Conservation (phyloP, 805 yeast species). For the Sugiyamaella americana region DNA sequence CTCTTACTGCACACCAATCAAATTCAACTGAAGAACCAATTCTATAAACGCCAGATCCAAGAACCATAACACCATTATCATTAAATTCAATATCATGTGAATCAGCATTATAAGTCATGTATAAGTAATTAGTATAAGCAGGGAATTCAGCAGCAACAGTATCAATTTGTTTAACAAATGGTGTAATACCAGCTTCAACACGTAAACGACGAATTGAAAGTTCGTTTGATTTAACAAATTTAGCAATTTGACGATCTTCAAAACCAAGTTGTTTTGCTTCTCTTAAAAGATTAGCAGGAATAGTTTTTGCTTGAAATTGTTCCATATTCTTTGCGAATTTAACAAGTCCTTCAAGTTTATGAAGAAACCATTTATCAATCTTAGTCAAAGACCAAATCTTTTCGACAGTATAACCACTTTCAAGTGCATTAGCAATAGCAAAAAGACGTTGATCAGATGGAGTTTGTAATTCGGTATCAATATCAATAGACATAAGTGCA, state of each 20-base stretch:
- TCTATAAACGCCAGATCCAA: conserved; percentile 98
- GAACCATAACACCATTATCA: conserved; percentile 90
- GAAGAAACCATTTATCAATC: conserved; percentile 94
- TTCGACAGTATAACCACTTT: conserved; percentile 84
- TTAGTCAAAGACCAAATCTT: conserved; percentile 85
- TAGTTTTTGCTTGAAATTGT: conserved; percentile 32
- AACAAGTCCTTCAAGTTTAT: conserved; percentile 73
- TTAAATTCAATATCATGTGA: conserved; percentile 80
- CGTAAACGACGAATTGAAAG: conserved; percentile 86
- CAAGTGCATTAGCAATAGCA: conserved; percentile 92
- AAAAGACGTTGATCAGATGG: conserved; percentile 97
- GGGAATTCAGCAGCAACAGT: conserved; percentile 99
- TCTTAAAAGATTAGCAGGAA: conserved; percentile 58
- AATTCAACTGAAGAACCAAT: conserved; percentile 98
- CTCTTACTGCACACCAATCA: conserved; percentile 99
- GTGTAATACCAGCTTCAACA: conserved; percentile 77
- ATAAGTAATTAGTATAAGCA: conserved; percentile 88
- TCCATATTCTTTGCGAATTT: conserved; percentile 51
- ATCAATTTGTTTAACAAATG: conserved; percentile 94
- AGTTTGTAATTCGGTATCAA: conserved; percentile 87
- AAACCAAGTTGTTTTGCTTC: conserved; percentile 96
- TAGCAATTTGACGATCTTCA: conserved; percentile 94
- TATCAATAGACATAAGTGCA: conserved; percentile 84
- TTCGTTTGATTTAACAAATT: conserved; percentile 81
- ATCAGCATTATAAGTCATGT: conserved; percentile 91